Evolutionary conservation across 169 alveolate species (phyloP), one percentile per base, ranked within the genome.

Genomic region (Eimeria mitis): DNA sequence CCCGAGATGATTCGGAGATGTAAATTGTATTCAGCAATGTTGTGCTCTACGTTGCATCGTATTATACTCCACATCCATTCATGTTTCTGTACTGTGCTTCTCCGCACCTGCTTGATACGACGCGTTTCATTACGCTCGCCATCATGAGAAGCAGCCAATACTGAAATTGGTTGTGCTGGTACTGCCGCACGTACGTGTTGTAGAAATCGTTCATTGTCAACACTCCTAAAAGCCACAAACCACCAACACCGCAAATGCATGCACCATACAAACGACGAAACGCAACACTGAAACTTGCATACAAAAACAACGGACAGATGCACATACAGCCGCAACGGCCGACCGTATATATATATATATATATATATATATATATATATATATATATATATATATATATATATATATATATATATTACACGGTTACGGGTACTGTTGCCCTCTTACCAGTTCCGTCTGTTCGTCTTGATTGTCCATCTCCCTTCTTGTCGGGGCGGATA

Each of bases 71-170:
- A 14, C 70, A 54, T 54, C 16, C 16, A 21, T 54, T 49, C 68
- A 16, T 6, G 19, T 59, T 6, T 59, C 2, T 21, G 73, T 3
- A 28, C 13, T 14, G 13, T 34, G 54, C 28, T 1, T 37, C n/a
- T 23, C 14, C 84, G 34, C 47, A 91, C 95, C 95, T 59, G 71
- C 76, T 71, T 28, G 95, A 91, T 19, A 79, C 95, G 47, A 91
- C 68, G 16, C 88, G 81, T 75, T 91, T 91, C 91, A 91, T 78
- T 19, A 91, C 79, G 56, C 88, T 91, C 47, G 91, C 95, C 71
- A 91, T 85, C 70, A 91, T 85, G 84, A 91, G 84, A 37, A 91
- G 91, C 91, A 91, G 34, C 95, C 95, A 91, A 54, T 91, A 91
- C 91, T 91, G 95, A 63, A 68, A n/a, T 31, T 91, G 95, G 95